phyloP scores from a whole-genome alignment of 108 stramenopile species.

The Pseudonitzschia pungens region DNA sequence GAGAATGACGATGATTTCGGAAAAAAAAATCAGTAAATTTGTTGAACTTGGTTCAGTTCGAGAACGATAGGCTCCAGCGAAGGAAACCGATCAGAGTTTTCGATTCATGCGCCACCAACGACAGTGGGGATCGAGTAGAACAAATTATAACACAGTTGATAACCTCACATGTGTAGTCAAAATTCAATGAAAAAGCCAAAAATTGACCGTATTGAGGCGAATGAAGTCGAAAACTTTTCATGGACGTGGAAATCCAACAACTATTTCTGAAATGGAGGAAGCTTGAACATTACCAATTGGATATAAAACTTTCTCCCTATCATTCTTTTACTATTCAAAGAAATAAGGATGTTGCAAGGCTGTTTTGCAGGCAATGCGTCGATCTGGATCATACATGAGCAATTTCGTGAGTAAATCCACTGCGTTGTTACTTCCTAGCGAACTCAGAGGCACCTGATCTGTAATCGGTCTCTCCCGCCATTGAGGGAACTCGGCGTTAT shows the following conservation, averaged over 20 bases:
- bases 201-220: no score
- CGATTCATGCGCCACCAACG: no score
- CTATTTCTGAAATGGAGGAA: neutral
- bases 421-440: constrained; percentile 63
- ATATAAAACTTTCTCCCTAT: neutral
- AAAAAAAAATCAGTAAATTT: neutral
- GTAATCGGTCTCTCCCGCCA: constrained; percentile 84
- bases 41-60: no score
- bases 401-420: constrained; percentile 77
- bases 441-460: constrained; percentile 73
- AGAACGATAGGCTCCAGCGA: no score
- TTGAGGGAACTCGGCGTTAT: constrained; percentile 87
- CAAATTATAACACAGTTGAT: no score
- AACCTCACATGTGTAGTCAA: no score
- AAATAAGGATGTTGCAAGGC: constrained; percentile 86
- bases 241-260: no score
- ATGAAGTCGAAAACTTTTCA: no score
- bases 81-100: no score
- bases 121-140: no score
- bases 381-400: constrained; percentile 86
- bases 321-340: constrained; percentile 29
- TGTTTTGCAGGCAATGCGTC: constrained; percentile 80
- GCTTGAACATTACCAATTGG: neutral
- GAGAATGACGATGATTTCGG: neutral
- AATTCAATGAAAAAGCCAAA: no score